These are phyloP conservation scores for Pseudopyricularia javanii DNA, from an alignment of 2,329 filamentous ascomycete species.

Conservation along the genomic window DNA sequence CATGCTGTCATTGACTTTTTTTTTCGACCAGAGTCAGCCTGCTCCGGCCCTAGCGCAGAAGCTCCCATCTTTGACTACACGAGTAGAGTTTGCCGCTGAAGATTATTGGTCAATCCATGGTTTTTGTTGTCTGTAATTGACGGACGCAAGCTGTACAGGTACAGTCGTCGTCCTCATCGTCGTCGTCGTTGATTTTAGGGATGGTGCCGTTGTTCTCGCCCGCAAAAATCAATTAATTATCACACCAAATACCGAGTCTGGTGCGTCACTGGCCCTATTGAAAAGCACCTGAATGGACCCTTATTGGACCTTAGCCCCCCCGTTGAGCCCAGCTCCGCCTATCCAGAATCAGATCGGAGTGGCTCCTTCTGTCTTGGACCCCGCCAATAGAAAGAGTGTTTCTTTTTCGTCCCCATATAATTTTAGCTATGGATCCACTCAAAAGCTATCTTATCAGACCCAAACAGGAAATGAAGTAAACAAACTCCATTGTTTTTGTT, in stretches of 20 bases:
- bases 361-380: background rate
- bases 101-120: background rate
- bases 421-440: background rate
- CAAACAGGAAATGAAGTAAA: conserved; percentile 1
- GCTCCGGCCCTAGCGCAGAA: background rate
- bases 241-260: too few relatives aligned
- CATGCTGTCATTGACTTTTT: background rate
- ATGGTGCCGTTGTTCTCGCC: too few relatives aligned
- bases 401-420: background rate
- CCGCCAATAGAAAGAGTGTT: background rate
- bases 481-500: conserved; percentile 1
- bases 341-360: background rate
- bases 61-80: background rate
- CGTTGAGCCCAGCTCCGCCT: background rate
- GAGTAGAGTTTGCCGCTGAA: background rate
- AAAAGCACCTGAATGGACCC: too few relatives aligned
- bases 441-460: conserved; percentile 2
- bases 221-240: too few relatives aligned
- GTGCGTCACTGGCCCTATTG: too few relatives aligned
- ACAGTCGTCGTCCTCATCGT: too few relatives aligned
- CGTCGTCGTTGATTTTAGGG: too few relatives aligned
- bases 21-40: background rate
- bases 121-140: too few relatives aligned
- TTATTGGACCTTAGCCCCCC: too few relatives aligned
- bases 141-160: too few relatives aligned